Conservation (phyloP, 192 early-diverging fungal genomes). For the Podila verticillata region DNA sequence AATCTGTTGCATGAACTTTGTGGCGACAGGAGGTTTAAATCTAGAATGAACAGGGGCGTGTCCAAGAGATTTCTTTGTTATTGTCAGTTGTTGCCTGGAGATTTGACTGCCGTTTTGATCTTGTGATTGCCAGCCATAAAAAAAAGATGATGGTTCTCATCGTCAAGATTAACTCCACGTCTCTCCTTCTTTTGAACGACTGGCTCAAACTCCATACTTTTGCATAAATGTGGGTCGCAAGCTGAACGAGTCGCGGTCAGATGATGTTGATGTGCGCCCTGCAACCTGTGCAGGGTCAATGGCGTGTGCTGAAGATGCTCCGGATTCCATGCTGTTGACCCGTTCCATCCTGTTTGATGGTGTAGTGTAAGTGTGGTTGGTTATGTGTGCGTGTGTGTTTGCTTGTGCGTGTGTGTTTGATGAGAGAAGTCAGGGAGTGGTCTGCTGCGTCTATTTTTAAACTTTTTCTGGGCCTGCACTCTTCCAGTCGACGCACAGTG, state of each 20-base stretch:
- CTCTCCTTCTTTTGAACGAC: not conserved
- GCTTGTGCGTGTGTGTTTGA: not conserved
- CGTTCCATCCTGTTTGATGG: not conserved
- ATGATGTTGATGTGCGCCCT: slow-evolving; percentile 28
- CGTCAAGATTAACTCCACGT: not conserved
- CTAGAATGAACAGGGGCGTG: not conserved
- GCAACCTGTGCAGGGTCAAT: not conserved
- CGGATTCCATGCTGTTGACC: slow-evolving; percentile 4
- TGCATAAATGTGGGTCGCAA: slow-evolving; percentile 47
- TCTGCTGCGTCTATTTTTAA: not conserved
- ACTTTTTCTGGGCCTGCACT: not conserved
- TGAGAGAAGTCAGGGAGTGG: not conserved
- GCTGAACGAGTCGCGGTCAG: slow-evolving; percentile 35
- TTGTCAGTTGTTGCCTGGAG: too few species aligned
- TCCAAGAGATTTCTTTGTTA: too few species aligned
- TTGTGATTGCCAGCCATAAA: not conserved
- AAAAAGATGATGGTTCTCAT: not conserved
- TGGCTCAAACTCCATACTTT: slow-evolving; percentile 39
- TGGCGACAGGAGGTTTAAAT: slow-evolving; percentile 39
- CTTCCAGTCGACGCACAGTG: too few species aligned
- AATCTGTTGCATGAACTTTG: slow-evolving; percentile 50
- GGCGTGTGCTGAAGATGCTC: slow-evolving; percentile 3
- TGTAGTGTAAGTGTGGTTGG: not conserved
- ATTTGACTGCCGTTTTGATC: too few species aligned
- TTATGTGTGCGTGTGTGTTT: not conserved